Base-by-base conservation (phyloP, 2,329 filamentous ascomycete genomes). In the Sarocladium strictum region DNA sequence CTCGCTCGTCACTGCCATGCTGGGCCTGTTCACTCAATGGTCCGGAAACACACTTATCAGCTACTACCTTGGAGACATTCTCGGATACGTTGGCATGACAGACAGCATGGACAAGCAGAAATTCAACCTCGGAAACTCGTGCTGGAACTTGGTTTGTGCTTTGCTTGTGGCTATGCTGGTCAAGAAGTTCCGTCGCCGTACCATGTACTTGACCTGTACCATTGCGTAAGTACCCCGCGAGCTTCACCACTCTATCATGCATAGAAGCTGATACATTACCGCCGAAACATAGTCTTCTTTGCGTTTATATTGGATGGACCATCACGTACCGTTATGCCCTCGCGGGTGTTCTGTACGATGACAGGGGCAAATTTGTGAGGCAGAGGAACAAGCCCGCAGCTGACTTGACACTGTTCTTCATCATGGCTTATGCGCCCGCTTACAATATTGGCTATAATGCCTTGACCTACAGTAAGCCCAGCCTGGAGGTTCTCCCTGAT, bases 401-500 rank as follows among this genome's bases (percentile, higher is more conserved):
- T 5, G 67, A 64, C 27, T 66, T 72, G 2, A 67, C 67, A 21
- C 67, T 86, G 29, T 77, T 85, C 65, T 85, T 83, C 66, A 82
- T 81, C 60, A 85, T 83, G 58, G 70, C 74, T 3, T 86, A 84
- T 64, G 75, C 74, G 10, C 79, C 81, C 3, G 73, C 70, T 57
- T 86, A 86, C 64, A 85, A 85, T 60, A 74, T 86, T 51, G 83
- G 81, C n/a, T 84, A 85, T 65, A 86, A 86, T 62, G 80, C 83
- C 14, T 70, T 87, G 54, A 84, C 81, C 1, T 85, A 85, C 65
- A 85, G 76, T 78, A 64, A 67, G 75, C 27, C 29, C 26, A 23
- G 9, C 29, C 7, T 37, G 12, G 12, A 21, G 7, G 33, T 40
- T 40, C 19, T 33, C 27, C 14, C 19, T 21, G 43, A 33, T 32